phyloP scores from a whole-genome alignment of 768 basidiomycete genomes.

The Porphyrellus cyaneotinctus region DNA sequence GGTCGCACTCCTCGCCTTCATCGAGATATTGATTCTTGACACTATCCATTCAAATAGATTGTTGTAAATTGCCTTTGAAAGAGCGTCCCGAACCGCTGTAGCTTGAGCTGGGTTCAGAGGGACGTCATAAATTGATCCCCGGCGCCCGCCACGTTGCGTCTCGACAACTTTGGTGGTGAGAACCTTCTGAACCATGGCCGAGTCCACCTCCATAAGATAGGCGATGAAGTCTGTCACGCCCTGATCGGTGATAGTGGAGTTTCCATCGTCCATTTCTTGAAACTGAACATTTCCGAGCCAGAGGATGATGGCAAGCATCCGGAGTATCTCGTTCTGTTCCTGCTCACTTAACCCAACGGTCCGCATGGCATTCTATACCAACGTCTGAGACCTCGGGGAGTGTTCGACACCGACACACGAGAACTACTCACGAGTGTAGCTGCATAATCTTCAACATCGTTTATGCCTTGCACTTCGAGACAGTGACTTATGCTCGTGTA shows the following conservation, averaged over 20 bases:
- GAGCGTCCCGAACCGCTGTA: slow-evolving; percentile 79
- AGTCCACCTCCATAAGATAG: slow-evolving; percentile 89
- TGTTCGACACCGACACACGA: background rate
- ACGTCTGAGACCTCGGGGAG: background rate
- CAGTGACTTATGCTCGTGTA: slow-evolving; percentile 94
- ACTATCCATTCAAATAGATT: slow-evolving; percentile 99
- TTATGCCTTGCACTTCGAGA: slow-evolving; percentile 84
- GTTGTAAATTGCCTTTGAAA: slow-evolving; percentile 96
- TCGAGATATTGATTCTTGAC: slow-evolving; percentile 89
- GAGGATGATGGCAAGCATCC: slow-evolving; percentile 85
- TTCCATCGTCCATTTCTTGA: slow-evolving; percentile 83
- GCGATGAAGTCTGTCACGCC: slow-evolving; percentile 93
- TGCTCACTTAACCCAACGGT: slow-evolving; percentile 79
- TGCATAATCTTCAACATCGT: slow-evolving; percentile 81
- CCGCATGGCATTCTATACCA: slow-evolving; percentile 80
- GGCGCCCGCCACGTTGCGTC: slow-evolving; percentile 85
- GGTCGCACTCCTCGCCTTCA: slow-evolving; percentile 77
- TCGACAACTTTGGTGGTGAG: slow-evolving; percentile 84
- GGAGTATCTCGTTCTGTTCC: slow-evolving; percentile 91
- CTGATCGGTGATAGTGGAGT: slow-evolving; percentile 73
- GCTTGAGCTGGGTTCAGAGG: slow-evolving; percentile 94
- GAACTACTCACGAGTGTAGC: slow-evolving; percentile 73
- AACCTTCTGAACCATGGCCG: slow-evolving; percentile 77
- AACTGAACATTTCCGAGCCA: slow-evolving; percentile 98
- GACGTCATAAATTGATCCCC: slow-evolving; percentile 97